phyloP scores from a whole-genome alignment of 148 eudicot species.

The Camellia sinensis region DNA sequence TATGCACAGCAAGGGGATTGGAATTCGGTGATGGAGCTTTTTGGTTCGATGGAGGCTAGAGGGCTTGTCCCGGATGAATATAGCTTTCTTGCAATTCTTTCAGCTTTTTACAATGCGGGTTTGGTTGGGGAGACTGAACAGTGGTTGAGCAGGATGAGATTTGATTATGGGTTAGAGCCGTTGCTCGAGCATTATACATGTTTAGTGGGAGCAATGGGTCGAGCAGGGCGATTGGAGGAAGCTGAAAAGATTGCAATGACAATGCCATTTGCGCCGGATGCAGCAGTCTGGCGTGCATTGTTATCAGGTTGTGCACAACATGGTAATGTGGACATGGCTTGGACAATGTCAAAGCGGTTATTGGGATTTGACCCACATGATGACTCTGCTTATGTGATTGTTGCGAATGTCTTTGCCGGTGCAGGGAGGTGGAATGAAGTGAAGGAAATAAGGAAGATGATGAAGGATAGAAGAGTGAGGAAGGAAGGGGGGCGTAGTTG shows the following conservation, averaged over 20 bases:
- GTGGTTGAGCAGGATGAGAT: too few species aligned
- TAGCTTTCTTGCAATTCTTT: conserved; percentile 52
- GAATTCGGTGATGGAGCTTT: conserved; percentile 41
- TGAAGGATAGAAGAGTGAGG: conserved; percentile 51
- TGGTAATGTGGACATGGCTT: conserved; percentile 43
- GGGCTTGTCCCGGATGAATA: conserved; percentile 51
- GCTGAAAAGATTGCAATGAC: conserved; percentile 55
- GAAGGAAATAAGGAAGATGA: conserved; percentile 50
- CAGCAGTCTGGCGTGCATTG: conserved; percentile 30
- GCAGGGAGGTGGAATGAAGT: conserved; percentile 57
- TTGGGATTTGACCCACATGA: conserved; percentile 53
- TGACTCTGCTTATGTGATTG: conserved; percentile 69
- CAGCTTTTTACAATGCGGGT: too few species aligned
- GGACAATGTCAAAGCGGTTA: conserved; percentile 49
- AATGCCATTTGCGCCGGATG: conserved; percentile 46
- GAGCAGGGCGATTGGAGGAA: conserved; percentile 58
- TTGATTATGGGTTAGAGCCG: too few species aligned
- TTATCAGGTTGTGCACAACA: conserved; percentile 46
- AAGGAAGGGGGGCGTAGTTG: conserved; percentile 73
- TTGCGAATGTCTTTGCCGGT: conserved; percentile 52
- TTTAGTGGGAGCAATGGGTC: conserved; percentile 57
- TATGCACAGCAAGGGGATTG: conserved; percentile 67
- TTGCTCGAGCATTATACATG: conserved; percentile 26
- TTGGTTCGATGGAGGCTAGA: conserved; percentile 30
- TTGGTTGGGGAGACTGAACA: too few species aligned